Evolutionary conservation across 768 basidiomycete genomes (phyloP).

Genomic region (Pleurotus cornucopiae): DNA sequence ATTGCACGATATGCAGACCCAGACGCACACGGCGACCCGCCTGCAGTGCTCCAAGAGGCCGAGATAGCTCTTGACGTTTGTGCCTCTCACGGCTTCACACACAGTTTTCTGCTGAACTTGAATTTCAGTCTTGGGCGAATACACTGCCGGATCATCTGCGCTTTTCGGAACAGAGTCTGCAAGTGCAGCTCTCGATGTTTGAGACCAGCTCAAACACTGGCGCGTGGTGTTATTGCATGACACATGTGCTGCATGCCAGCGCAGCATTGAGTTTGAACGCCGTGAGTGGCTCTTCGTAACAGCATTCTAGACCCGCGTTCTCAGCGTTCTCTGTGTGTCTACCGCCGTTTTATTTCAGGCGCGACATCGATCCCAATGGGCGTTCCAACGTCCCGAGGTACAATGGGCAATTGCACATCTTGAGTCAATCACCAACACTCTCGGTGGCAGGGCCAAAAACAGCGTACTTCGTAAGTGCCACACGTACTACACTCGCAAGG

Average conservation of each 20-base stretch:
- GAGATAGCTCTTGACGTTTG: slow-evolving; percentile 44
- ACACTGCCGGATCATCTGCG: slow-evolving; percentile 69
- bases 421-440: slow-evolving; percentile 39
- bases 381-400: slow-evolving; percentile 28
- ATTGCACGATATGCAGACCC: slow-evolving; percentile 20
- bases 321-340: slow-evolving; percentile 59
- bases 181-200: slow-evolving; percentile 70
- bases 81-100: slow-evolving; percentile 4
- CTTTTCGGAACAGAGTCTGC: slow-evolving; percentile 66
- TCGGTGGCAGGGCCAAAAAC: slow-evolving; percentile 47
- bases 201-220: slow-evolving; percentile 76
- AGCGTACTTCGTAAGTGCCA: slow-evolving; percentile 36
- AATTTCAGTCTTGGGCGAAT: slow-evolving; percentile 53
- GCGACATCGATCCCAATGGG: slow-evolving; percentile 32
- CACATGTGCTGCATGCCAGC: slow-evolving; percentile 72
- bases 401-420: slow-evolving; percentile 40
- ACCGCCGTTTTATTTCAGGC: slow-evolving; percentile 25
- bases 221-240: slow-evolving; percentile 77
- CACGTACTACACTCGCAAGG: not conserved
- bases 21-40: slow-evolving; percentile 29
- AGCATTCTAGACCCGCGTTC: slow-evolving; percentile 61
- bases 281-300: slow-evolving; percentile 36
- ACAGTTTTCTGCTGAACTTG: slow-evolving; percentile 1
- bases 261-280: slow-evolving; percentile 58
- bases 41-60: slow-evolving; percentile 31